Percentiles rank a stretch among this genome's conserved stretches.
Conservation (phyloP, 2,329 filamentous ascomycete genomes). For the Aureobasidium sp. region DNA sequence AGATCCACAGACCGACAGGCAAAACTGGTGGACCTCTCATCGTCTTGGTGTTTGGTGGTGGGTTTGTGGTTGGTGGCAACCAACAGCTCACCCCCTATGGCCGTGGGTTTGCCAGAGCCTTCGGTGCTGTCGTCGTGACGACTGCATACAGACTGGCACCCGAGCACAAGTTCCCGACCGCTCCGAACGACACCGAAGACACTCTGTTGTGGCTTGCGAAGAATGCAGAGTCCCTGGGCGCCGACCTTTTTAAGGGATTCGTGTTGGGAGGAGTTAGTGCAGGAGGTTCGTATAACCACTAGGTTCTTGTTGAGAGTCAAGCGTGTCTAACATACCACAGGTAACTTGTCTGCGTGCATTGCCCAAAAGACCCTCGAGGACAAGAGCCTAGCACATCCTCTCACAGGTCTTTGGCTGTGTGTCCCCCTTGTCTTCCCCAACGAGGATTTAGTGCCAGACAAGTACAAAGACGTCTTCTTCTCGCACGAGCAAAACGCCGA, state of each 20-base stretch:
- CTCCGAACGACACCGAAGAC: constrained; percentile 39
- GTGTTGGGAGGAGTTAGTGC: constrained; percentile 44
- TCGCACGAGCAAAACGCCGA: constrained; percentile 36
- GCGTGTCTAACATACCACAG: not conserved
- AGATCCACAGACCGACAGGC: constrained; percentile 24
- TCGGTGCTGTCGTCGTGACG: constrained; percentile 36
- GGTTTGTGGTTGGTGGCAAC: constrained; percentile 22
- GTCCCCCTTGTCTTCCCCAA: constrained; percentile 33
- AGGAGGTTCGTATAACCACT: constrained; percentile 25
- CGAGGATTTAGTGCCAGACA: constrained; percentile 27
- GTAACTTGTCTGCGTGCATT: constrained; percentile 32
- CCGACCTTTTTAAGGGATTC: constrained; percentile 39
- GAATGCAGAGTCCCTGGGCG: constrained; percentile 33
- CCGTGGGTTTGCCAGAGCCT: constrained; percentile 19
- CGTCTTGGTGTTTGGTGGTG: constrained; percentile 24
- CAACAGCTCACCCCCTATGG: constrained; percentile 21
- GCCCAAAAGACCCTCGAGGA: constrained; percentile 36
- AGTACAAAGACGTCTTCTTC: constrained; percentile 34
- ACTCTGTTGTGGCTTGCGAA: constrained; percentile 37
- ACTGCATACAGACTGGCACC: constrained; percentile 41
- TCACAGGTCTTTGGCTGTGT: constrained; percentile 41
- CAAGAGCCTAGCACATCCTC: constrained; percentile 30
- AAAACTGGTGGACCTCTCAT: constrained; percentile 20
- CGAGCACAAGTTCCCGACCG: constrained; percentile 39
- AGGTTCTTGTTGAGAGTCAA: fast-evolving